Evolutionary conservation across 495 filamentous ascomycete genomes (phyloP).

Genomic region (Aspergillus bridgeri): DNA sequence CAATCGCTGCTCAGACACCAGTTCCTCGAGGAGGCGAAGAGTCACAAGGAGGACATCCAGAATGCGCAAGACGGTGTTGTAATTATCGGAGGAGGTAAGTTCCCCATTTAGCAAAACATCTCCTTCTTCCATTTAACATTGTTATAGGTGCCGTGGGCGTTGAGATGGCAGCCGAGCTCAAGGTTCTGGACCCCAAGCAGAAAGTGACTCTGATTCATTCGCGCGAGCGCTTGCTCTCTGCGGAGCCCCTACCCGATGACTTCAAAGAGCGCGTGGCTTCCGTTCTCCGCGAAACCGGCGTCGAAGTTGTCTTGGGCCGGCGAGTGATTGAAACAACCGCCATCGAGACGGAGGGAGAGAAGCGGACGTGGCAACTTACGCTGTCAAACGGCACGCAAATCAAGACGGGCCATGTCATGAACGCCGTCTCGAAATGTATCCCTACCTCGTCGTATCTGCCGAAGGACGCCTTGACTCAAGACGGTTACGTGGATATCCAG

Average conservation of each 20-base stretch:
- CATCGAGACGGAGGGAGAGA: constrained; percentile 25
- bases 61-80: constrained; percentile 46
- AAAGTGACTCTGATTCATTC: constrained; percentile 68
- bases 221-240: constrained; percentile 56
- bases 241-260: constrained; percentile 64
- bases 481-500: constrained; percentile 56
- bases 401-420: constrained; percentile 53
- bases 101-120: constrained; percentile 15
- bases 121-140: constrained; percentile 3
- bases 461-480: constrained; percentile 40
- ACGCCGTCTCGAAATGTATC: constrained; percentile 53
- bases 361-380: constrained; percentile 49
- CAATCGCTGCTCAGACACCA: constrained; percentile 49
- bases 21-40: constrained; percentile 53
- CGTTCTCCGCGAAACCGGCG: constrained; percentile 50
- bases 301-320: constrained; percentile 53
- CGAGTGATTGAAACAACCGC: constrained; percentile 40
- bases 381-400: constrained; percentile 54
- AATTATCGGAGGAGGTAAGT: constrained; percentile 52
- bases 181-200: constrained; percentile 52
- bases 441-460: constrained; percentile 57
- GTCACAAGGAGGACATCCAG: constrained; percentile 23
- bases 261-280: constrained; percentile 52
- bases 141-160: constrained; percentile 61
- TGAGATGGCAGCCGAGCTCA: constrained; percentile 68